phyloP scores from a whole-genome alignment of 164 flowering plant species.

The grape (Vitis vinifera) region DNA sequence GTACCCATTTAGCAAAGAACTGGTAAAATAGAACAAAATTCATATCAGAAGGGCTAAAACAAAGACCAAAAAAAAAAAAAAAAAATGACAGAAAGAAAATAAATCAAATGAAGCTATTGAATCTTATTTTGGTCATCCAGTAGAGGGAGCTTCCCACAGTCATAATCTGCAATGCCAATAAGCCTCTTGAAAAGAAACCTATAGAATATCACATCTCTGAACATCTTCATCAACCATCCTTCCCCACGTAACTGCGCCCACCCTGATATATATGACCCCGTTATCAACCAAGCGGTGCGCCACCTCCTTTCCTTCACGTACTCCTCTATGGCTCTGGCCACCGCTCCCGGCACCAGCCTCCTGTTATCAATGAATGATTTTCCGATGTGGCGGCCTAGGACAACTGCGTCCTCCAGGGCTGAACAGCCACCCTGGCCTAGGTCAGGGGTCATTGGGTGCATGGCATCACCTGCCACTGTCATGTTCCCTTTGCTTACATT shows the following conservation, averaged over 20 bases:
- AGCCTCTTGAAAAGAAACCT: background rate
- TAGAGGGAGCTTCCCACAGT: no score
- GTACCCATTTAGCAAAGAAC: no score
- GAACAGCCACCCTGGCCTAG: constrained; percentile 46
- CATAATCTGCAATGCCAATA: no score
- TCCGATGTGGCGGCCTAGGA: constrained; percentile 39
- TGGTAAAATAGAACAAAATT: no score
- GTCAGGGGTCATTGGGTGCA: constrained; percentile 61
- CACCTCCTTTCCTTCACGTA: constrained; percentile 4
- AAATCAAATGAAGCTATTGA: no score
- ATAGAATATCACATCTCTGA: background rate
- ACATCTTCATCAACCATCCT: background rate
- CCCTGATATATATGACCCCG: background rate
- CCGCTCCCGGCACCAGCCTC: background rate
- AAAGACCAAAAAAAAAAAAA: no score
- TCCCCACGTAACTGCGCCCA: background rate
- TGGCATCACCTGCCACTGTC: constrained; percentile 50
- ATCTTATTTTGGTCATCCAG: no score
- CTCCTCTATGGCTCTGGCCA: no score
- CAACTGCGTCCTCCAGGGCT: constrained; percentile 47
- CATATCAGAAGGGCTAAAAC: no score
- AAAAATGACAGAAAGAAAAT: no score
- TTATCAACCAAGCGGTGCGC: background rate
- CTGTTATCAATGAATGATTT: constrained; percentile 8
- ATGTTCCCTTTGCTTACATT: constrained; percentile 19